A percentile compares a stretch with the other conserved stretches of the same genome.
Evolutionary conservation across 1,139 yeast genomes (phyloP).

Genomic region (Pichia sp.): DNA sequence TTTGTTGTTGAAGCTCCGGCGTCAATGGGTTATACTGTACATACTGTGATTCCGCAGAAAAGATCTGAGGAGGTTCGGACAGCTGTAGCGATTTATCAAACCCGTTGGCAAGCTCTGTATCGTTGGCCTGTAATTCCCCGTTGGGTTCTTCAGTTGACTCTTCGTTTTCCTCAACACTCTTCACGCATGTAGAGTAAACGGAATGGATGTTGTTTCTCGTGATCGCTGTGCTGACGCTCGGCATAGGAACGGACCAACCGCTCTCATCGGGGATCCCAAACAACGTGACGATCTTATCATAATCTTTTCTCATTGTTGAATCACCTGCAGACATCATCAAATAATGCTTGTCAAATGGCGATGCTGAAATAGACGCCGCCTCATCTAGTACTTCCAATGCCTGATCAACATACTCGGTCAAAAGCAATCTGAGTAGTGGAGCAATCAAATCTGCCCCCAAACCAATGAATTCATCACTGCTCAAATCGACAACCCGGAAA

Average conservation of each 20-base stretch:
- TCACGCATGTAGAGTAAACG: conserved; percentile 80
- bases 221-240: conserved; percentile 79
- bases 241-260: conserved; percentile 98
- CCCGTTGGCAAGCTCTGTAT: neutral
- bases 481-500: conserved; percentile 73
- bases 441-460: conserved; percentile 94
- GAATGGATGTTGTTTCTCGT: conserved; percentile 94
- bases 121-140: conserved; percentile 25
- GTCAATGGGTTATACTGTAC: conserved; percentile 38
- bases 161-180: conserved; percentile 31
- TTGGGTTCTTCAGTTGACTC: conserved; percentile 17
- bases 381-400: conserved; percentile 89
- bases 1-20: conserved; percentile 28
- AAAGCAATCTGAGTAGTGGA: conserved; percentile 74
- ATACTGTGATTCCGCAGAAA: conserved; percentile 39
- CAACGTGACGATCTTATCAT: conserved; percentile 80
- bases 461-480: conserved; percentile 75
- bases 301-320: conserved; percentile 69
- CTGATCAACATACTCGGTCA: conserved; percentile 83
- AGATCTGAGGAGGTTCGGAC: conserved; percentile 12
- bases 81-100: conserved; percentile 8
- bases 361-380: conserved; percentile 80
- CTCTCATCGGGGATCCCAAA: conserved; percentile 96
- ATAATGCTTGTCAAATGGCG: conserved; percentile 86
- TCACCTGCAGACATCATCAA: conserved; percentile 89